These are phyloP conservation scores for Arabidopsis arenosa DNA, from an alignment of 345 rosid genomes.

Conservation along the genomic window DNA sequence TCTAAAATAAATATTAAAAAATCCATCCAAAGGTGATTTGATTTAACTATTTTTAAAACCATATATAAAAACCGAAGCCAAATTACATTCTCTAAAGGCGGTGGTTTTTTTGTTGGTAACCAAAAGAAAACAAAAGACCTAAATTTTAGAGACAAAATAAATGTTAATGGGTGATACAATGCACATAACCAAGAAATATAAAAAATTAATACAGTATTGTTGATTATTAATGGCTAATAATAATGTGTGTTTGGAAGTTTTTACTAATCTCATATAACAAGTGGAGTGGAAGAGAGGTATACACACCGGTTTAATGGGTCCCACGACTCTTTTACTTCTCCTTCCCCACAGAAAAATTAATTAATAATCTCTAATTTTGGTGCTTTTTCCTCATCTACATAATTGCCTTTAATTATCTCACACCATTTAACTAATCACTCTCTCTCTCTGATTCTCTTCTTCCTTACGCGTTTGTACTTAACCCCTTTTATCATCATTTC, in stretches of 20 bases:
- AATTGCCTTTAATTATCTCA: constrained; percentile 37
- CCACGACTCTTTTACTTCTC: too few species aligned
- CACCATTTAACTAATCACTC: constrained; percentile 40
- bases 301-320: too few species aligned
- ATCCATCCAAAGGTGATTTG: not conserved
- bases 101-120: not conserved
- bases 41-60: not conserved
- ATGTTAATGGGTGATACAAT: constrained; percentile 2
- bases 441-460: constrained; percentile 45
- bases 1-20: not conserved
- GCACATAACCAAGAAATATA: constrained; percentile 13
- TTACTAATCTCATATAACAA: too few species aligned
- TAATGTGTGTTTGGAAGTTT: too few species aligned
- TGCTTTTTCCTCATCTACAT: constrained; percentile 29
- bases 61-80: not conserved
- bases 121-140: not conserved
- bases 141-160: constrained; percentile 9
- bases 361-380: constrained; percentile 5
- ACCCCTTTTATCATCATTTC: constrained; percentile 31
- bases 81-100: not conserved
- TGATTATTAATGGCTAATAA: too few species aligned
- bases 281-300: too few species aligned
- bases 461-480: constrained; percentile 49
- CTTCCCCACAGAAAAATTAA: too few species aligned
- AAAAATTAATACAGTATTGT: too few species aligned